Conservation (phyloP, 2,329 filamentous ascomycete species). For the Monilinia aucupariae region DNA sequence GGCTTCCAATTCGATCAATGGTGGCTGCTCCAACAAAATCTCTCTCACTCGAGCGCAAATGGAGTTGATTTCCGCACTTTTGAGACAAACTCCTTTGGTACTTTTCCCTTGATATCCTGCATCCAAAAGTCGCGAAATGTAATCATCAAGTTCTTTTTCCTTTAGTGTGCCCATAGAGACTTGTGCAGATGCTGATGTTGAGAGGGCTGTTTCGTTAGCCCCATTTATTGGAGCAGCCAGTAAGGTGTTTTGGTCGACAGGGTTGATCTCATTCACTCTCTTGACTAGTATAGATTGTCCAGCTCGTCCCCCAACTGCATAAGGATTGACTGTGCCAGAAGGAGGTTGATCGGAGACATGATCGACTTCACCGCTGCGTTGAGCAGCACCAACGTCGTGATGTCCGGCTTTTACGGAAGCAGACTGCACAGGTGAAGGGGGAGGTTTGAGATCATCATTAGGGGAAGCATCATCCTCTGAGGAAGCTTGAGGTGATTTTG, state of each 20-base stretch:
- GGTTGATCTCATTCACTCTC: conserved; percentile 60
- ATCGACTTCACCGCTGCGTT: conserved; percentile 85
- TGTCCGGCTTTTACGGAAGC: conserved; percentile 66
- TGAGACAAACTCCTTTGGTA: conserved; percentile 93
- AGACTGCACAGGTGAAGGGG: conserved; percentile 83
- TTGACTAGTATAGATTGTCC: conserved; percentile 88
- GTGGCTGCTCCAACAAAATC: conserved; percentile 84
- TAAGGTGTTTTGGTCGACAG: conserved; percentile 46
- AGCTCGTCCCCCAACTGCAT: conserved; percentile 59
- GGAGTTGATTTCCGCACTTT: conserved; percentile 94
- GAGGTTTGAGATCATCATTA: conserved; percentile 51
- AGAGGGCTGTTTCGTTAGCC: conserved; percentile 38
- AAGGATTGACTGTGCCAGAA: conserved; percentile 55
- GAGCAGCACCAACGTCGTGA: conserved; percentile 73
- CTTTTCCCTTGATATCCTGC: conserved; percentile 95
- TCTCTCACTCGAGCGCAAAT: conserved; percentile 88
- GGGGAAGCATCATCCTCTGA: conserved; percentile 43
- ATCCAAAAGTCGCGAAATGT: conserved; percentile 90
- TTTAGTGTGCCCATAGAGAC: conserved; percentile 90
- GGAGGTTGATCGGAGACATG: conserved; percentile 89
- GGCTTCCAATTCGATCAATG: conserved; percentile 83
- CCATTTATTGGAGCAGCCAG: conserved; percentile 36
- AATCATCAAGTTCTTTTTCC: conserved; percentile 90
- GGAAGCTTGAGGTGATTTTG: conserved; percentile 25
- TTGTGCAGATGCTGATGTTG: conserved; percentile 42